Evolutionary conservation across 441 rosid species (phyloP), one percentile per base, ranked within the genome.

Genomic region (Pelargonium australe): DNA sequence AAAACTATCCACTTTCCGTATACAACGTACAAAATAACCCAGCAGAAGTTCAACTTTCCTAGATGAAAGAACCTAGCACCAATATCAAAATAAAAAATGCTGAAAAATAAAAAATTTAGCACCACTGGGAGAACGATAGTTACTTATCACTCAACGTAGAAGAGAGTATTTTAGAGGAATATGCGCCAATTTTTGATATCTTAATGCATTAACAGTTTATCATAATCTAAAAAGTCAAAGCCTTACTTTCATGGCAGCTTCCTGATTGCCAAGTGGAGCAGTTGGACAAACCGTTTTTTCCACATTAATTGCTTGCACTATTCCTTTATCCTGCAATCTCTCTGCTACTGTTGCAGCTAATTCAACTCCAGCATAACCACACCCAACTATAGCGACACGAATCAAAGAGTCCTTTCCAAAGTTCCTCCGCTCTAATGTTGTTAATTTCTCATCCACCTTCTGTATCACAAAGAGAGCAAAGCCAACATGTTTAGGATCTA

Each of bases 291-390:
- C 89, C n/a, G 82, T 83, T 19, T 82, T 85, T 41, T 89, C 89
- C 72, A 86, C 90, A 40, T 91, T 91, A 69, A 93, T 85, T 73
- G 90, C 91, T 69, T 84, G 91, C 43, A 93, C 93, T 41, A 77
- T 78, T 68, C 98, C 98, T 51, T 83, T 86, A 65, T 87, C 89
- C 78, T 82, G 87, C 68, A 93, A 83, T 80, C 98, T 89, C 78
- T 93, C 98, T 2, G 98, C 76, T 70, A 93, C 68, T 31, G 97
- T 91, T 49, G 98, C 98, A 82, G 98, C 97, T 75, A 93, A 80
- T 81, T 93, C 98, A 64, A 93, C 88, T 65, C 98, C 98, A 34
- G 93, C 79, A 69, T 93, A 93, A 78, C 98, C 98, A 73, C 98
- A 93, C 14, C 98, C 98, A 67, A 91, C 97, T 74, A 93, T 84